These are phyloP conservation scores for Coniochaeta hoffmannii DNA, from an alignment of 2,329 filamentous ascomycete species.

Conservation along the genomic window DNA sequence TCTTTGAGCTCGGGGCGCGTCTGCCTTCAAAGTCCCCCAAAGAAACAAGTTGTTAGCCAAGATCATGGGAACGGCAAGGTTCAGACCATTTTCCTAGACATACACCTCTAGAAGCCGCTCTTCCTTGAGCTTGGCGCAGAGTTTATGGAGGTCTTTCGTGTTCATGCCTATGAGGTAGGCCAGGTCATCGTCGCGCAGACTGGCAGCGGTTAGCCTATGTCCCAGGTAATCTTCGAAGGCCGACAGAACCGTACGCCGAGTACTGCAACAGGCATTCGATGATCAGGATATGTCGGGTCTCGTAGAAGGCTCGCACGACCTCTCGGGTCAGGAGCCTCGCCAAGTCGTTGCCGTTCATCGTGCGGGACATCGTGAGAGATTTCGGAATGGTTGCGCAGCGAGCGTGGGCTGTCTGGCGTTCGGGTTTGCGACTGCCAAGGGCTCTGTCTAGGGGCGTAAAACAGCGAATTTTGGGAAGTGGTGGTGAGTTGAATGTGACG, in stretches of 20 bases:
- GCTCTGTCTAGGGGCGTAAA: background rate
- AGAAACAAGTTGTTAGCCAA: conserved; percentile 5
- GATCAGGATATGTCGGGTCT: conserved; percentile 75
- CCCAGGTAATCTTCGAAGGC: background rate
- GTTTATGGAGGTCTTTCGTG: conserved; percentile 83
- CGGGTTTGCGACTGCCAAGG: background rate
- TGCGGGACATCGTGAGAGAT: background rate
- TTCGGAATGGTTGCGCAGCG: background rate
- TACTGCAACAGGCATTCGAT: conserved; percentile 83
- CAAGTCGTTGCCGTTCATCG: background rate
- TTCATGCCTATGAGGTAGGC: conserved; percentile 83
- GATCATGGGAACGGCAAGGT: background rate
- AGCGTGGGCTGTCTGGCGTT: background rate
- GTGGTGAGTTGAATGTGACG: background rate
- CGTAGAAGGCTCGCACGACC: conserved; percentile 79
- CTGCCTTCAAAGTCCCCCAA: conserved; percentile 39
- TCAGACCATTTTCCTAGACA: conserved; percentile 19
- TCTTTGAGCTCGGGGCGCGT: conserved; percentile 71
- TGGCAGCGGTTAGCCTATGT: conserved; percentile 23
- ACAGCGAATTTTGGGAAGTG: background rate
- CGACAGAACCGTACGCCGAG: conserved; percentile 54
- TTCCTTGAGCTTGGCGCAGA: conserved; percentile 77
- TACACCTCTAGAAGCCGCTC: conserved; percentile 81
- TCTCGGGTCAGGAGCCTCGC: conserved; percentile 77
- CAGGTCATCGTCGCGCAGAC: conserved; percentile 77